Base-by-base conservation (phyloP, 129 eudicot species). In the Sambucus nigra region DNA sequence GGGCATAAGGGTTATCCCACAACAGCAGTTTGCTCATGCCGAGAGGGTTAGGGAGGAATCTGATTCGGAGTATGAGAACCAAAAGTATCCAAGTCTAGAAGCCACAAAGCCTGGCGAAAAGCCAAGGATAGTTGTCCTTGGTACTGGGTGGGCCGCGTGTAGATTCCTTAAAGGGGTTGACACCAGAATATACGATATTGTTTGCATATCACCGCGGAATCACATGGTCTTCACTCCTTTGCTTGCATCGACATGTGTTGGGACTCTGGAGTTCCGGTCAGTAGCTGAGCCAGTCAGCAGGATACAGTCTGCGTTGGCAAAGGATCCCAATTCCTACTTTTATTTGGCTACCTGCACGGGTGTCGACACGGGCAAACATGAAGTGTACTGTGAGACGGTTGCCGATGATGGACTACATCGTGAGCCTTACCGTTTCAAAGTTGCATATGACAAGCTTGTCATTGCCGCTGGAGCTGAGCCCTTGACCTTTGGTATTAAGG, bases 141-240 rank as follows among this genome's bases (percentile, higher is more conserved):
- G 97, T 7, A 72, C 85, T 59, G 97, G 97, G 32, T 88, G 95
- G 95, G 97, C 85, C 8, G 95, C 92, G 15, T 84, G 97, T 29
- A 71, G 97, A 65, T 84, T 88, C 67, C 87, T 88, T 24, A 88
- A 88, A 66, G 97, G 95, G 45, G 44, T 88, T 22, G 86, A 88
- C 61, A 84, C 95, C 5, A 70, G 55, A 51, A 41, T 73, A 20
- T 88, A 84, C 26, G n/a, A n/a, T n/a, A n/a, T n/a, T n/a, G n/a
- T n/a, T n/a, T n/a, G n/a, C n/a, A n/a, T n/a, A n/a, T n/a, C n/a
- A n/a, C n/a, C n/a, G n/a, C n/a, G n/a, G n/a, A n/a, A n/a, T n/a
- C n/a, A n/a, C n/a, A n/a, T n/a, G n/a, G n/a, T n/a, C n/a, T n/a
- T n/a, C n/a, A n/a, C n/a, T n/a, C n/a, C n/a, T n/a, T n/a, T n/a